Evolutionary conservation across 164 flowering plant genomes (phyloP), one percentile per base, ranked within the genome.

Genomic region (Aristolochia californica): DNA sequence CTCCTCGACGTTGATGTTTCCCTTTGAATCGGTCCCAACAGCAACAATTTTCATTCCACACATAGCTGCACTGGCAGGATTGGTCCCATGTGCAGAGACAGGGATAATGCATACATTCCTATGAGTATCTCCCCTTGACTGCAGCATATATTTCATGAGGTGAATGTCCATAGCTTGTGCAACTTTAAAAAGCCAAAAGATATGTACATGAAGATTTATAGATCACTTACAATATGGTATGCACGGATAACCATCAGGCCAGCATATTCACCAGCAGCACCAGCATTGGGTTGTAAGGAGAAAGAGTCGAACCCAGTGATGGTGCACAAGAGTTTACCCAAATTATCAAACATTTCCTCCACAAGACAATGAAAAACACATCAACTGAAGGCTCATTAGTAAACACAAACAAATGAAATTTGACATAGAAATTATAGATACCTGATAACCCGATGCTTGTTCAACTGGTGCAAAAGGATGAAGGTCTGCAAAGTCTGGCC

Each of bases 51-150:
- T 85, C 97, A 93, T 93, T 43, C 99, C 99, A 71, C 99, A 93
- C 99, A 93, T 93, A 23, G 99, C 97, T 58, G 99, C 99, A 83
- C 96, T 93, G 8, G 99, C 99, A 62, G 99, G 99, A 74, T 93
- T 93, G 56, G 97, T 93, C 38, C 99, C 99, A 67, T 93, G 99
- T 47, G 99, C 99, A 0, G 99, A 93, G 59, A 87, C 93, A 23
- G 99, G 99, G 52, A 93, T 93, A 48, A 93, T 93, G 82, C 99
- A 89, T 49, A 93, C 95, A 71, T 93, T 69, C 17, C 97, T 82
- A 66, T 93, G 97, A 59, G 76, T 80, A 65, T 93, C 97, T 57
- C 99, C 99, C 78, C 96, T 80, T 62, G 99, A 73, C 99, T 93
- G 60, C 53, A 77, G 40, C 40, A 12, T 5, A 12, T 5, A 50